phyloP scores from a whole-genome alignment of 371 early-diverging fungal genomes.

The Fennellomyces sp. region DNA sequence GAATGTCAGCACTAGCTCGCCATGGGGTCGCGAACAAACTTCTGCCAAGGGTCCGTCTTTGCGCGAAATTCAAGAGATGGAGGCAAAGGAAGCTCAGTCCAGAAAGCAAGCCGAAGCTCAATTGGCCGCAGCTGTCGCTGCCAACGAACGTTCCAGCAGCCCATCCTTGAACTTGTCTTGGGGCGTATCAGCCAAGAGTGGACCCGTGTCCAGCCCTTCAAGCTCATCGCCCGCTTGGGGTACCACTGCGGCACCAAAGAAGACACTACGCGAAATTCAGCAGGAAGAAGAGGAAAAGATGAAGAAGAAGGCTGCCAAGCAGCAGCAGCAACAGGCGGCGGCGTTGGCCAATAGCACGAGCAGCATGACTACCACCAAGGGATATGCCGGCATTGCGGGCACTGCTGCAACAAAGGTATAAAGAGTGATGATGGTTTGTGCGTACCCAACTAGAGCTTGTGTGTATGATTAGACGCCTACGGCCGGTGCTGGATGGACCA shows the following conservation, averaged over 20 bases:
- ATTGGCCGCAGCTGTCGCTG: constrained; percentile 20
- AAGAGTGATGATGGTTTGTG: not conserved
- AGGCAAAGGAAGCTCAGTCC: constrained; percentile 57
- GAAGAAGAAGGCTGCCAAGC: constrained; percentile 49
- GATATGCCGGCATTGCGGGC: constrained; percentile 52
- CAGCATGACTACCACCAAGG: constrained; percentile 19
- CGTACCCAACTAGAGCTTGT: no score
- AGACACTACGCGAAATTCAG: constrained; percentile 79
- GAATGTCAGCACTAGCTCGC: constrained; percentile 25
- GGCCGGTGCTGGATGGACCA: constrained; percentile 44
- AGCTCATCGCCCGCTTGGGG: constrained; percentile 59
- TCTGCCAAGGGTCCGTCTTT: constrained; percentile 52
- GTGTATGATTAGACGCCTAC: not conserved
- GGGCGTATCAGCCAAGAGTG: constrained; percentile 40
- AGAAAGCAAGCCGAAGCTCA: constrained; percentile 43
- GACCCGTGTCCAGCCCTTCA: no score
- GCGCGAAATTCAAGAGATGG: constrained; percentile 70
- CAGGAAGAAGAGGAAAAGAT: constrained; percentile 72
- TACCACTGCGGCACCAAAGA: constrained; percentile 60
- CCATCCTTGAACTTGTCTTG: constrained; percentile 26
- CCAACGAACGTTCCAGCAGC: not conserved
- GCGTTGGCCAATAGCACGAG: constrained; percentile 20
- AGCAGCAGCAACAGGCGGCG: constrained; percentile 21
- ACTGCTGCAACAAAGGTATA: constrained; percentile 26
- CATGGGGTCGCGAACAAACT: constrained; percentile 41